Evolutionary conservation across 139 green algal genomes (phyloP), one percentile per base, ranked within the genome.

Genomic region (Chlamydomonas sp.): DNA sequence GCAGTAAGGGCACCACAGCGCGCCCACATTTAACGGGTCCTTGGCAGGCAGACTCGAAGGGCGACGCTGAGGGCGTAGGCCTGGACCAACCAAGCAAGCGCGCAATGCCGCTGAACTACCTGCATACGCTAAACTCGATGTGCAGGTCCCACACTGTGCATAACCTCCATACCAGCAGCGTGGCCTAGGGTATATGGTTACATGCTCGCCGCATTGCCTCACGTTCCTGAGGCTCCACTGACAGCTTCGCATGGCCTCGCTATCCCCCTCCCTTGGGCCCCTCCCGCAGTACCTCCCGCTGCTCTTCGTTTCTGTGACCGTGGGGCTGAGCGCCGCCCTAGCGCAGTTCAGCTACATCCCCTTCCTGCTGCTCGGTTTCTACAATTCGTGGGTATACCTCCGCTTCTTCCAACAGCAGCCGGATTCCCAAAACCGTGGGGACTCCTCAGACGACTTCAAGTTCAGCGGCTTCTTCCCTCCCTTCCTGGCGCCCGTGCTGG

Each of bases 311-410:
- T 2, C 94, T 8, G 15, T 82, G 0, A 77, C 84, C 17, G 64
- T 86, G 0, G 78, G 86, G 9, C n/a, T 88, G 9, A 85, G 80
- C 1, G 20, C 93, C 12, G 2, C 92, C 3, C 57, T 89, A 12
- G 68, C 85, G 1, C 57, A 86, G 0, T 80, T 95, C 10, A 85
- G 74, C 15, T 80, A 84, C 8, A 74, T 98, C 17, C 93, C 95
- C 2, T 99, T 99, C 85, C 86, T 97, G 2, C 10, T 96, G 0
- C 92, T 95, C 66, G 97, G 96, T 58, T 93, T 92, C 0, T 99
- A 98, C 90, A 78, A 76, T 2, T 80, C 91, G 15, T 99, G 97
- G 97, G 31, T 98, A 18, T 99, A 99, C 90, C 93, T 99, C 14
- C 94, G 97, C 16, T 99, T 97, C 92, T 96, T 97, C 84, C 97